Conservation (phyloP, 1,139 yeast species). For the Suhomyces chickasaworum region DNA sequence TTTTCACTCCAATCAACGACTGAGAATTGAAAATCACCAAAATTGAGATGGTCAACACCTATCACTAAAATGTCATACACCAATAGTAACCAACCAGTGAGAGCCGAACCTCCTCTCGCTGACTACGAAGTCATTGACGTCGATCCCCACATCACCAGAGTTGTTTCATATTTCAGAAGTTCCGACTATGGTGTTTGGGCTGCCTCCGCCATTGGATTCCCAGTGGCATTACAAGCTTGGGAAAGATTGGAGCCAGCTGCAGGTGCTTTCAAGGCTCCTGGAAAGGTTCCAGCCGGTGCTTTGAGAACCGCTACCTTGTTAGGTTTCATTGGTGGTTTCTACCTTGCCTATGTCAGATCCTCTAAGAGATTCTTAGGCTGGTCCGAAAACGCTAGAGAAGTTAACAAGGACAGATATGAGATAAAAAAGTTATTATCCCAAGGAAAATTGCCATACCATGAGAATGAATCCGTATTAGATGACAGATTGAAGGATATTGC, state of each 20-base stretch:
- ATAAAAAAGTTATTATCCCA: constrained; percentile 66
- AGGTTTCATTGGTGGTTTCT: constrained; percentile 73
- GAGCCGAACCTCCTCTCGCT: constrained; percentile 45
- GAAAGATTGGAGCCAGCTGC: constrained; percentile 65
- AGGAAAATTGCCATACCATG: constrained; percentile 67
- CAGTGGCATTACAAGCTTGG: constrained; percentile 59
- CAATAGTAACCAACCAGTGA: constrained; percentile 43
- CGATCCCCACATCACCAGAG: constrained; percentile 77
- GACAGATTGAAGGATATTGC: constrained; percentile 77
- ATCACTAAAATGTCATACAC: constrained; percentile 41
- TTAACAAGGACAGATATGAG: constrained; percentile 71
- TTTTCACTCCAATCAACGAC: constrained; percentile 33
- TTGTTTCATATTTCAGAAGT: constrained; percentile 69
- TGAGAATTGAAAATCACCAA: constrained; percentile 26
- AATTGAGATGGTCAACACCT: constrained; percentile 13
- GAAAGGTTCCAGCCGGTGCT: constrained; percentile 56
- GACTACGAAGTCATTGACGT: constrained; percentile 65
- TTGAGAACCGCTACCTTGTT: constrained; percentile 61
- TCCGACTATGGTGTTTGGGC: constrained; percentile 71
- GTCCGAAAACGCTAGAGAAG: constrained; percentile 74
- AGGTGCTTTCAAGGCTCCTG: constrained; percentile 59
- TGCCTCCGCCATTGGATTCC: constrained; percentile 63
- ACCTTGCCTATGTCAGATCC: constrained; percentile 65
- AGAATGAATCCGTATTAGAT: constrained; percentile 59
- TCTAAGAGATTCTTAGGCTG: constrained; percentile 78